Evolutionary conservation across 495 filamentous ascomycete genomes (phyloP).

Genomic region (Barbatosphaeria neglecta): DNA sequence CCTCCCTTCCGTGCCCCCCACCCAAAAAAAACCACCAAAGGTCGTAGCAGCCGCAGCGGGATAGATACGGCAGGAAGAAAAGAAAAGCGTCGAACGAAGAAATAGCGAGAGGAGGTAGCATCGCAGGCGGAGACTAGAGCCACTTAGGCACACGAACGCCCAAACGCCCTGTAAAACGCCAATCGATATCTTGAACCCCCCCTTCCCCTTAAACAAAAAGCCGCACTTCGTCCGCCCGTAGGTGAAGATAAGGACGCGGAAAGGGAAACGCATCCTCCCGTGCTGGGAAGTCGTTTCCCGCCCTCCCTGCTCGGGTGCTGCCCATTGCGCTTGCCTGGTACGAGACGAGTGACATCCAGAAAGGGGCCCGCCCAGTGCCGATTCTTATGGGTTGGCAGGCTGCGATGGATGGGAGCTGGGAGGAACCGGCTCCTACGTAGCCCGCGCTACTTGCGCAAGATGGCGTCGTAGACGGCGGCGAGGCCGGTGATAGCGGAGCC

Average conservation of each 20-base stretch:
- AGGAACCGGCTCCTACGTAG: not conserved
- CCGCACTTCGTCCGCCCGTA: too few species aligned
- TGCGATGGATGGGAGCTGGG: not conserved
- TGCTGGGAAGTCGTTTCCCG: too few species aligned
- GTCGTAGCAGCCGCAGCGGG: too few species aligned
- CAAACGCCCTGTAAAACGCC: not conserved
- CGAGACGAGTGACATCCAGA: too few species aligned
- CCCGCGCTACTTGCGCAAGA: constrained; percentile 52
- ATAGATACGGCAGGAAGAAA: not conserved
- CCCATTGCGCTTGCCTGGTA: too few species aligned
- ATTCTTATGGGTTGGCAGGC: not conserved
- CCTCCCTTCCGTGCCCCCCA: too few species aligned
- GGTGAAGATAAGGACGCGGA: too few species aligned
- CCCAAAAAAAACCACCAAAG: too few species aligned
- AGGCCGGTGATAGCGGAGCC: constrained; percentile 60
- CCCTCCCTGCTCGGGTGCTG: too few species aligned
- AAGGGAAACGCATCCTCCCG: too few species aligned
- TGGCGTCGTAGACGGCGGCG: constrained; percentile 69
- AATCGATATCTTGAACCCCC: not conserved
- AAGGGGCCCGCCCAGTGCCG: too few species aligned
- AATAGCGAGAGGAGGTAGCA: not conserved
- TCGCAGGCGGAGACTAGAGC: not conserved
- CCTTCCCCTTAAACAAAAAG: not conserved
- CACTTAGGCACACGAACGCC: not conserved
- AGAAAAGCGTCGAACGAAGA: not conserved